Evolutionary conservation across 768 basidiomycete genomes (phyloP), one percentile per base, ranked within the genome.

Genomic region (Boletus eberwhitei): DNA sequence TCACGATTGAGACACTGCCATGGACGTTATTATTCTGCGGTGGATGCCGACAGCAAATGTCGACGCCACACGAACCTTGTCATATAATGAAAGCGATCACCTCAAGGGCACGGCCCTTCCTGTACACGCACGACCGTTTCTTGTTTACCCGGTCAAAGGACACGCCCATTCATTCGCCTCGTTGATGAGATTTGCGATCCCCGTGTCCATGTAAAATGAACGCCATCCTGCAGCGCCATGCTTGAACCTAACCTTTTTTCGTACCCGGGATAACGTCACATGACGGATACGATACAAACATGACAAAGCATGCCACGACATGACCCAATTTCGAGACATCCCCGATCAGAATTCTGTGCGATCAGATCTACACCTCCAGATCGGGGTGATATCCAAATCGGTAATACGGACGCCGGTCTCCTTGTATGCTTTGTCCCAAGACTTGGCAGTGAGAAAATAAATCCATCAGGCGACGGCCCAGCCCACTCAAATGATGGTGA

Each of bases 341-440:
- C 63, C 68, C 68, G 70, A 70, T 70, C 68, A 70, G 62, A 70
- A 72, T 70, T 72, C 68, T 64, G 55, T 54, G 24, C 55, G 68
- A 68, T 71, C 65, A 53, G 65, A 70, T 70, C 70, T 61, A 45
- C 60, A 32, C 1, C 29, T 21, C 57, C 64, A 54, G 62, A 69
- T 67, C 59, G 50, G 60, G 48, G 9, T 31, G 4, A 5, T 3
- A 36, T 40, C 59, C 57, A 39, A 52, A 64, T 67, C 52, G 61
- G 52, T 55, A 1, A 19, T 44, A 47, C 59, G 64, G 60, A 48
- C 59, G 54, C 62, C 67, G 66, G 53, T 41, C 47, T 45, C 22
- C 22, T 43, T 39, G 21, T 24, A 22, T 50, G 63, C 48, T 49
- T 48, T 52, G 50, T 43, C 48, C 49, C 22, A 22, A 40, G 38